A percentile compares a stretch with the other conserved stretches of the same genome.
Conservation (phyloP, 768 basidiomycete genomes). For the Auriscalpium vulgare region DNA sequence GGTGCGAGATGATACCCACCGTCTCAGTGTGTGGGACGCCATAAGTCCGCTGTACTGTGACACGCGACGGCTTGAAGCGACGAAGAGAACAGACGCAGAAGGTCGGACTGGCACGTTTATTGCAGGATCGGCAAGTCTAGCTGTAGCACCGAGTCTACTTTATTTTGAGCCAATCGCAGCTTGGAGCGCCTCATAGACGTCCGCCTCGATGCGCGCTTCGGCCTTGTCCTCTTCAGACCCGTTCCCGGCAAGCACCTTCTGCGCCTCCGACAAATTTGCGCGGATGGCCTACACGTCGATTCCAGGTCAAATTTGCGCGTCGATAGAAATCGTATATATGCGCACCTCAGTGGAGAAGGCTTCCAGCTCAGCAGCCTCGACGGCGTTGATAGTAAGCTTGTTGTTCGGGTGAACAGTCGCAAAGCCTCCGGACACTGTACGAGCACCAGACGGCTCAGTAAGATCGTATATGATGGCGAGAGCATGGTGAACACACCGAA, state of each 20-base stretch:
- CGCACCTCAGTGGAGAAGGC: slow-evolving; percentile 84
- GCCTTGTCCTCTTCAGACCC: slow-evolving; percentile 91
- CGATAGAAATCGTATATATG: slow-evolving; percentile 1
- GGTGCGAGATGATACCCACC: too few species aligned
- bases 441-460: neutral
- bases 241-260: slow-evolving; percentile 69
- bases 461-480: neutral
- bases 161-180: slow-evolving; percentile 60
- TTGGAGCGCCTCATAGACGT: slow-evolving; percentile 94
- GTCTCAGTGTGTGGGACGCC: too few species aligned
- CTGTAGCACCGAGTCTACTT: neutral
- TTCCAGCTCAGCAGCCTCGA: slow-evolving; percentile 91
- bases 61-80: too few species aligned
- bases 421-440: slow-evolving; percentile 87
- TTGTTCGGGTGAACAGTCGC: slow-evolving; percentile 98
- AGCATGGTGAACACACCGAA: slow-evolving; percentile 52
- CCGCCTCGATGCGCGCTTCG: slow-evolving; percentile 90
- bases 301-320: neutral
- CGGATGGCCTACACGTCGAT: slow-evolving; percentile 65
- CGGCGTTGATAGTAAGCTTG: slow-evolving; percentile 90
- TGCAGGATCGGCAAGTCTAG: too few species aligned
- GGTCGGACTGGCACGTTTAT: too few species aligned
- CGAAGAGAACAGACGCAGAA: too few species aligned
- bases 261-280: slow-evolving; percentile 80
- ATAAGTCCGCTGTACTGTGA: too few species aligned